A percentile compares a stretch with the other conserved stretches of the same genome.
phyloP scores from a whole-genome alignment of 83 land plant genomes.

The Diphasiastrum complanatum region DNA sequence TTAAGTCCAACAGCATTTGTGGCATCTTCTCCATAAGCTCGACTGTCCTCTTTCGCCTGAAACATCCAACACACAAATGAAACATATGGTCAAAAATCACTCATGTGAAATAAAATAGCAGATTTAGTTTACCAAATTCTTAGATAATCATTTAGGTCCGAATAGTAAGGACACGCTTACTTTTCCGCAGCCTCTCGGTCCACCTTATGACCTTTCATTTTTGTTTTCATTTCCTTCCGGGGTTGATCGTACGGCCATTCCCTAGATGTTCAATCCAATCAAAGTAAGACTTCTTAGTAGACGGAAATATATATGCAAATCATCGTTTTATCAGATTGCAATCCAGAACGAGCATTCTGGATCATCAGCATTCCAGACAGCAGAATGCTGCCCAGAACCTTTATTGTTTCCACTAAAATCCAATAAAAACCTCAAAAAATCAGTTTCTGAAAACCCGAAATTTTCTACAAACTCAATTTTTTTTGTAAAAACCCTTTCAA shows the following conservation, averaged over 20 bases:
- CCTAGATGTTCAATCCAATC: conserved; percentile 18
- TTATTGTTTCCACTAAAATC: too few relatives aligned
- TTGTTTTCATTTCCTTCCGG: conserved; percentile 57
- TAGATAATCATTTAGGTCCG: background rate
- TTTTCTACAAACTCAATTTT: too few relatives aligned
- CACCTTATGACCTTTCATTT: conserved; percentile 86
- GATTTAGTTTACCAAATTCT: background rate
- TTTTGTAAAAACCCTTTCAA: too few relatives aligned
- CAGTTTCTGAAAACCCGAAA: too few relatives aligned
- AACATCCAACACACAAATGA: conserved; percentile 9
- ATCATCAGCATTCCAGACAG: too few relatives aligned
- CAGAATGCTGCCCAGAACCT: too few relatives aligned
- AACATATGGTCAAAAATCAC: background rate
- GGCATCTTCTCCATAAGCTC: conserved; percentile 92
- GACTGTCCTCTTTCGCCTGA: conserved; percentile 62
- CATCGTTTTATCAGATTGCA: background rate
- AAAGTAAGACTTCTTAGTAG: background rate
- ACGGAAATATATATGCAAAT: background rate
- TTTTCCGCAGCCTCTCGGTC: conserved; percentile 85
- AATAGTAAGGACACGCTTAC: conserved; percentile 12
- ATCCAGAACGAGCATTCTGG: too few relatives aligned
- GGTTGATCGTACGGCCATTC: conserved; percentile 91
- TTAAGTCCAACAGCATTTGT: conserved; percentile 64
- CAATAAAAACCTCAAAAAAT: too few relatives aligned
- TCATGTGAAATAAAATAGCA: too few relatives aligned